Evolutionary conservation across 768 basidiomycete species (phyloP), one percentile per base, ranked within the genome.

Genomic region (Amanita fuliginea): DNA sequence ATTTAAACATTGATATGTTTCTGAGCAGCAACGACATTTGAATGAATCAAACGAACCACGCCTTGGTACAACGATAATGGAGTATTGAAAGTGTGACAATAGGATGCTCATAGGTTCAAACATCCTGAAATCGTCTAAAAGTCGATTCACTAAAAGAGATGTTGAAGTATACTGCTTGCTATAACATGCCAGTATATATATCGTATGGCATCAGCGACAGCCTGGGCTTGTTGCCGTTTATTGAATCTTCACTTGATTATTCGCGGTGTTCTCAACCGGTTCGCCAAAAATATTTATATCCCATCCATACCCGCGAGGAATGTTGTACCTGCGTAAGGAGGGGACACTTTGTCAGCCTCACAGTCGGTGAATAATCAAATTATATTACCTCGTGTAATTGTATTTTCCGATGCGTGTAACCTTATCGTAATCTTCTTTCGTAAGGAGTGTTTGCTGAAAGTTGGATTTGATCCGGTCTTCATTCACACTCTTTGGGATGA

Each of bases 401-500:
- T 64, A 64, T 46, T 68, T 61, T 1, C 78, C 81, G 41, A 84
- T 63, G 10, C 67, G 64, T 10, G 63, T 65, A 54, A 88, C 66
- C 57, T 66, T 73, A 53, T 85, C 73, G 55, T 78, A 86, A 59
- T 88, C 84, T 47, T 78, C 81, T 56, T 79, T 59, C 59, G 70
- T 73, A 47, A 91, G 68, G 57, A 73, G 70, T 47, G 88, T 72
- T 59, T 89, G 81, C 67, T 85, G 62, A 69, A 88, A 87, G 71
- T 92, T 90, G 53, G 80, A 81, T 46, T 70, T 61, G 65, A 89
- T 83, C 34, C 85, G 83, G 4, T 69, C 77, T 59, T 82, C 71
- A 50, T 81, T 71, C 24, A 89, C 85, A 49, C 78, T 81, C 74
- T 93, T 92, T 16, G 90, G 90, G 57, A 92, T 88, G 53, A 92